A percentile compares a stretch with the other conserved stretches of the same genome.
phyloP scores from a whole-genome alignment of 2,329 filamentous ascomycete species.

The Microthyrium microscopicum region DNA sequence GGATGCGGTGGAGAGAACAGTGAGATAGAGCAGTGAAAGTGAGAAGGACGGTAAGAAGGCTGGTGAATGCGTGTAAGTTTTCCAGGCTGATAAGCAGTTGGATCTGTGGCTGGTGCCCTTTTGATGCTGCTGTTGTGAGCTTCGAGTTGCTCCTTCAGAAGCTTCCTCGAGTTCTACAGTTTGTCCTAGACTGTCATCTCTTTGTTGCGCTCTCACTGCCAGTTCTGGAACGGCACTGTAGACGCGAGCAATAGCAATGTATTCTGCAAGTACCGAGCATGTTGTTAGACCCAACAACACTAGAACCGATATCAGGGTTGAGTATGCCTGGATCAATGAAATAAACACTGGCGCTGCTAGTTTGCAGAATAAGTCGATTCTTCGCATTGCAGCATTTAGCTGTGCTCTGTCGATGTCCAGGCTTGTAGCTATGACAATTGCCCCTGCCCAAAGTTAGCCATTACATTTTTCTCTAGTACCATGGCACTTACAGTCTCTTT shows the following conservation, averaged over 20 bases:
- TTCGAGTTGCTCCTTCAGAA: neutral
- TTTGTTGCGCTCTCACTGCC: neutral
- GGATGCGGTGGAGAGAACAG: conserved; percentile 40
- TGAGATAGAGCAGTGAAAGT: conserved; percentile 43
- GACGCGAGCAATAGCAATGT: conserved; percentile 31
- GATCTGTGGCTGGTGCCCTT: neutral
- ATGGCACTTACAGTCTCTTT: conserved; percentile 48
- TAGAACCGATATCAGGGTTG: conserved; percentile 30
- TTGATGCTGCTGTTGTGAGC: neutral
- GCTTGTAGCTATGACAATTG: conserved; percentile 7
- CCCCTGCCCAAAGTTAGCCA: neutral
- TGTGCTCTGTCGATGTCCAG: conserved; percentile 17
- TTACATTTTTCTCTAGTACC: neutral
- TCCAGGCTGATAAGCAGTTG: conserved; percentile 14
- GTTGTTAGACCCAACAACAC: conserved; percentile 34
- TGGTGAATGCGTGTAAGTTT: conserved; percentile 35
- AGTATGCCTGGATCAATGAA: conserved; percentile 29
- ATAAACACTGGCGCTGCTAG: conserved; percentile 36
- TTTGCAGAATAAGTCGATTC: conserved; percentile 44
- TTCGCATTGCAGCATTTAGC: conserved; percentile 41
- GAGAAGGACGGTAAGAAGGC: conserved; percentile 46
- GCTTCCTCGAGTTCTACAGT: neutral
- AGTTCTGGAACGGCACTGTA: conserved; percentile 17
- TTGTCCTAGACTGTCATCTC: no score
- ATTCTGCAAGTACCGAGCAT: conserved; percentile 33